A percentile compares a stretch with the other conserved stretches of the same genome.
These are phyloP conservation scores for Lenwebbia sp. DNA, from an alignment of 345 rosid species.

Conservation along the genomic window DNA sequence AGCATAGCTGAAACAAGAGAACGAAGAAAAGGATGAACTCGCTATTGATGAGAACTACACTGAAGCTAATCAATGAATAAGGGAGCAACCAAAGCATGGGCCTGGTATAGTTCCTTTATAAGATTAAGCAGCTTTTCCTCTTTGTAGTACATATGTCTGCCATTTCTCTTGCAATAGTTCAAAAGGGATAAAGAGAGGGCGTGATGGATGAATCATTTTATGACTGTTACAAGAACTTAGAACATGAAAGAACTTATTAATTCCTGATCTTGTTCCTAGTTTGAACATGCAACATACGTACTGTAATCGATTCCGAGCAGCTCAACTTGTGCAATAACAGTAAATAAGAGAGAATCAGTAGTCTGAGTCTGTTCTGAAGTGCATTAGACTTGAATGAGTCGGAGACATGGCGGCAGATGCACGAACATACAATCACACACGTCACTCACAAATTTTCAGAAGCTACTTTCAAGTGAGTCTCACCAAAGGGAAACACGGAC, in stretches of 20 bases:
- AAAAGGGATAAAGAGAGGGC: not conserved
- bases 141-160: not conserved
- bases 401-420: not conserved
- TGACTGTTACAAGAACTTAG: not conserved
- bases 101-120: not conserved
- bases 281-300: not conserved
- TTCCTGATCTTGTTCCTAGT: not conserved
- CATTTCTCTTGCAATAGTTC: not conserved
- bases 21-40: not conserved
- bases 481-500: slow-evolving; percentile 38
- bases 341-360: not conserved
- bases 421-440: not conserved
- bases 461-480: not conserved
- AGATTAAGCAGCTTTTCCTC: not conserved
- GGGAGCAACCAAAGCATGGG: not conserved
- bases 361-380: not conserved
- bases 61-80: not conserved
- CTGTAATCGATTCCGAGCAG: not conserved
- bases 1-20: slow-evolving; percentile 30
- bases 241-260: not conserved
- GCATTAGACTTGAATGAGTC: not conserved
- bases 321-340: not conserved
- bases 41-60: not conserved
- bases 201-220: not conserved
- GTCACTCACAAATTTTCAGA: not conserved